Conservation (phyloP, 257 asterid genomes). For the Nicotiana otophora region DNA sequence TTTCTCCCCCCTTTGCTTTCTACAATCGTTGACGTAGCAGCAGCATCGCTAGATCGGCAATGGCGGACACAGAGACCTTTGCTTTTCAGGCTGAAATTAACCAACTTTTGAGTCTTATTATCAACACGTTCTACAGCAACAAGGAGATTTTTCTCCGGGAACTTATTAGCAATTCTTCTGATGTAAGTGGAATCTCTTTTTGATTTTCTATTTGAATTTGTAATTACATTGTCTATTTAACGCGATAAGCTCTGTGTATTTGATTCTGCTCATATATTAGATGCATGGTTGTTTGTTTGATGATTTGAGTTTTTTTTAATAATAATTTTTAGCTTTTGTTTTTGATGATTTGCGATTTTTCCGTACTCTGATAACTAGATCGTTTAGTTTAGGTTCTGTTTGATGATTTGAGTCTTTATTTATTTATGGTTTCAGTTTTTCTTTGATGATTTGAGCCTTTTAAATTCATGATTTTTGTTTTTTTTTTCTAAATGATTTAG, state of each 20-base stretch:
- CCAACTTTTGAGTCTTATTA: not conserved
- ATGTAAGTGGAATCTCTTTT: not conserved
- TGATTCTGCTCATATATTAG: not conserved
- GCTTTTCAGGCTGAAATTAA: conserved; percentile 1
- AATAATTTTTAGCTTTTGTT: too few species aligned
- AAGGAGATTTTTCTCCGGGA: conserved; percentile 3
- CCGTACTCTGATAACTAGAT: too few species aligned
- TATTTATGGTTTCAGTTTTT: too few species aligned
- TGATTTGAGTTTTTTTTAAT: too few species aligned
- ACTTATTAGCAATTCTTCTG: not conserved
- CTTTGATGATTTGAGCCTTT: too few species aligned
- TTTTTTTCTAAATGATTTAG: too few species aligned
- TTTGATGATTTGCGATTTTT: too few species aligned
- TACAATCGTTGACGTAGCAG: not conserved
- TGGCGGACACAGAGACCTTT: not conserved
- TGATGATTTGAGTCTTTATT: too few species aligned
- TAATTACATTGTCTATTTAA: not conserved
- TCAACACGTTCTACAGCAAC: not conserved
- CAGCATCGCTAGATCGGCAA: not conserved
- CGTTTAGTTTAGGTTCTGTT: too few species aligned
- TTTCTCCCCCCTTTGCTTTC: not conserved
- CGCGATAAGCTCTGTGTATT: not conserved
- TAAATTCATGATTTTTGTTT: too few species aligned
- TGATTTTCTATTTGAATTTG: not conserved
- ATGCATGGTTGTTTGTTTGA: too few species aligned